phyloP scores from a whole-genome alignment of 371 early-diverging fungal genomes.

The Dichotomocladium elegans region DNA sequence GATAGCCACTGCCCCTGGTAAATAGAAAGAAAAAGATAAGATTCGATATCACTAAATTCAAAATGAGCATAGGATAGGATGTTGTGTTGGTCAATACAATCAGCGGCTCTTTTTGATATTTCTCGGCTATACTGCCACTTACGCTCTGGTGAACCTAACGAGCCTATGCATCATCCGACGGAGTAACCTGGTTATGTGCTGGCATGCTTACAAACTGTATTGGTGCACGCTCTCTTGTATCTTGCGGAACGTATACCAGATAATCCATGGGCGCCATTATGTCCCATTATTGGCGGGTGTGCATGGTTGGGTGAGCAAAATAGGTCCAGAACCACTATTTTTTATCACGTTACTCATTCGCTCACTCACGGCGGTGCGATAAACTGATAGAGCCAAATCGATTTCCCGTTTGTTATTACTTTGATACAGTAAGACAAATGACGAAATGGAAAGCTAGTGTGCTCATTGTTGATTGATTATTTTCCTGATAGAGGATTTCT shows the following conservation, averaged over 20 bases:
- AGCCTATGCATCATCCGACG: too few relatives aligned
- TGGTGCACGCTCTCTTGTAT: constrained; percentile 11
- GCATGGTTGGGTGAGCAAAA: neutral
- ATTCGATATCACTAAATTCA: neutral
- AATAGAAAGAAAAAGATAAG: neutral
- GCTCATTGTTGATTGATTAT: neutral
- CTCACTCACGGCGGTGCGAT: too few relatives aligned
- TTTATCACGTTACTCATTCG: too few relatives aligned
- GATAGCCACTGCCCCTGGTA: constrained; percentile 59
- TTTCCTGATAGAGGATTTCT: constrained; percentile 21
- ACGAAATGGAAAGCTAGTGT: neutral
- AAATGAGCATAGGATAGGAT: constrained; percentile 30
- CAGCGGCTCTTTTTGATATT: constrained; percentile 54
- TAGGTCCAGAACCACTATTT: neutral
- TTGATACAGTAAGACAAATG: constrained; percentile 28
- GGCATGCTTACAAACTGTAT: constrained; percentile 28
- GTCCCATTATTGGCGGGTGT: neutral
- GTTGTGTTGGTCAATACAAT: constrained; percentile 58
- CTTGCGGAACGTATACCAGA: neutral
- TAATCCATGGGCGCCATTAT: neutral
- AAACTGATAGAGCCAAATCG: constrained; percentile 18
- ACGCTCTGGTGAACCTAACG: too few relatives aligned
- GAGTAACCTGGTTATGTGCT: too few relatives aligned
- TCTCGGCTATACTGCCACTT: constrained; percentile 33
- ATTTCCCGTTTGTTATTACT: constrained; percentile 34